A percentile compares a stretch with the other conserved stretches of the same genome.
phyloP scores from a whole-genome alignment of 208 protist genomes.

The Crithidia acanthocephali region DNA sequence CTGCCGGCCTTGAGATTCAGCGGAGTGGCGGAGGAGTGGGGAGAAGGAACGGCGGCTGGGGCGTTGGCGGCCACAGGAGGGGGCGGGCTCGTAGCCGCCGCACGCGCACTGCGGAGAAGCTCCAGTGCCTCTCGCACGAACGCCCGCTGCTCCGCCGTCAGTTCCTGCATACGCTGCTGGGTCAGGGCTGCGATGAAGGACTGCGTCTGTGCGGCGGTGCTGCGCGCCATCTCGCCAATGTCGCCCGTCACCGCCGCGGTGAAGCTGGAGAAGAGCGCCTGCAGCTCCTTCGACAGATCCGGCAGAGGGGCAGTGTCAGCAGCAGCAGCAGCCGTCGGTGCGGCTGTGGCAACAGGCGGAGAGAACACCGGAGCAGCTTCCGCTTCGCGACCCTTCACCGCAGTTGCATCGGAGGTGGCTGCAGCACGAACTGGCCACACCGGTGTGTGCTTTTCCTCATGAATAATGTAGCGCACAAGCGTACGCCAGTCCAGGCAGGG shows the following conservation, averaged over 20 bases:
- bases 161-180: constrained; percentile 7
- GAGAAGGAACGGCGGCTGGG: not conserved
- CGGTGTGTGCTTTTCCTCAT: constrained; percentile 18
- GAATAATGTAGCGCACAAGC: constrained; percentile 38
- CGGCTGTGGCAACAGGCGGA: not conserved
- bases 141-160: constrained; percentile 1
- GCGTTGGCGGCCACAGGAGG: not conserved
- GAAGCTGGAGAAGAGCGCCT: constrained; percentile 16
- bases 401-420: not conserved
- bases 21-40: too few relatives aligned
- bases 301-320: not conserved
- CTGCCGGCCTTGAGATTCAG: too few relatives aligned
- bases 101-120: not conserved
- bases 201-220: constrained; percentile 7
- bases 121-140: constrained; percentile 8
- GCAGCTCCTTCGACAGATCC: not conserved
- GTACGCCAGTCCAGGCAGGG: constrained; percentile 36
- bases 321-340: not conserved
- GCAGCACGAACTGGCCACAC: not conserved
- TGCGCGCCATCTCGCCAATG: constrained; percentile 4
- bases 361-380: not conserved
- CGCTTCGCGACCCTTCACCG: too few relatives aligned
- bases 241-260: constrained; percentile 8
- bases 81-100: not conserved
- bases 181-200: constrained; percentile 6